Evolutionary conservation across 805 yeast genomes (phyloP), one percentile per base, ranked within the genome.

Genomic region (Pichia exigua): DNA sequence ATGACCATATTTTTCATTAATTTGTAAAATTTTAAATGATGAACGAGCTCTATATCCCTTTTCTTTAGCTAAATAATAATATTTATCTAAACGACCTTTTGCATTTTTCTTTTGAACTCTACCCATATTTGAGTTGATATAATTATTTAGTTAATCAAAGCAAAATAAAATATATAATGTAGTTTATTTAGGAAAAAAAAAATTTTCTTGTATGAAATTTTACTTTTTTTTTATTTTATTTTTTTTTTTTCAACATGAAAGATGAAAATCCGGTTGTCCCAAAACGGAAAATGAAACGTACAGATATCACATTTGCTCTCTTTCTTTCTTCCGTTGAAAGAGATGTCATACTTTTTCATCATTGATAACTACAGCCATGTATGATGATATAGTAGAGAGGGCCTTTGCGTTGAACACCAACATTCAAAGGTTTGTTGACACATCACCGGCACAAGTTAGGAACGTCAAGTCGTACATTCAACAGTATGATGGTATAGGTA

Each of bases 31-130:
- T 68, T 94, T 94, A 73, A 94, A 94, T 27, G 98, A 90, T 43
- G 99, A 94, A 79, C 99, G 96, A 48, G 99, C 99, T 68, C 99
- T 81, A 65, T 94, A 94, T 44, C 99, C 99, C 70, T 92, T 94
- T 71, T 94, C 99, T 67, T 94, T 94, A 38, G 99, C 99, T 39
- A 94, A 80, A 67, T 81, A 86, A 69, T 94, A 94, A 85, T 94
- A 94, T 62, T 92, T 86, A 74, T 94, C 99, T 69, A 94, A 83
- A 83, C 99, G 97, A 76, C 99, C 99, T 78, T 94, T 92, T 70
- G 95, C 88, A 66, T 88, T 85, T 72, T 91, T 91, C 81, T 91
- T 91, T 66, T 91, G 96, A 44, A 94, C 88, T 71, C 96, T 97
- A 39, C 69, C 70, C 68, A 65, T 65, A 21, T 17, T 35, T 17